Evolutionary conservation across 805 yeast genomes (phyloP).

Genomic region (Candida ficus): DNA sequence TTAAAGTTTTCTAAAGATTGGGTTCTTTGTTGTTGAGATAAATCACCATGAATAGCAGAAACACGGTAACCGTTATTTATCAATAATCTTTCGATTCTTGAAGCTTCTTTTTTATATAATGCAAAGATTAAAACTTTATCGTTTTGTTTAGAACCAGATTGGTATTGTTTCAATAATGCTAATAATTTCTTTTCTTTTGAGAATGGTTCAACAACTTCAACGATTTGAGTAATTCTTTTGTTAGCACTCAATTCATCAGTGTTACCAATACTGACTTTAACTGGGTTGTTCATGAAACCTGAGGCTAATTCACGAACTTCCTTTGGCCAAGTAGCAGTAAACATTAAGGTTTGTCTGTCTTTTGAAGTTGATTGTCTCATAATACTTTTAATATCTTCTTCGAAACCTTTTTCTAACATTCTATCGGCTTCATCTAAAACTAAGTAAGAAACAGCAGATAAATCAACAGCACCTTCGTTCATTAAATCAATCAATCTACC

Average conservation of each 20-base stretch:
- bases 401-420: constrained; percentile 97
- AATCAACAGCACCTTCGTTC: constrained; percentile 78
- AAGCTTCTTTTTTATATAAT: constrained; percentile 92
- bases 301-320: constrained; percentile 91
- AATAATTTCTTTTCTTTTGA: constrained; percentile 75
- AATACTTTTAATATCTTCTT: constrained; percentile 87
- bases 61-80: constrained; percentile 70
- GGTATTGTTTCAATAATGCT: constrained; percentile 69
- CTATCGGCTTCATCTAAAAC: constrained; percentile 98
- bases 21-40: constrained; percentile 88
- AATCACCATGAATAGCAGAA: constrained; percentile 95
- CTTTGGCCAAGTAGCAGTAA: constrained; percentile 99
- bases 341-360: constrained; percentile 89
- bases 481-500: constrained; percentile 90
- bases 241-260: constrained; percentile 93
- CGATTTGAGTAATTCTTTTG: constrained; percentile 87
- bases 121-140: constrained; percentile 92
- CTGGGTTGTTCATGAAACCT: constrained; percentile 79
- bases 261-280: constrained; percentile 88
- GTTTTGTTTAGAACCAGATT: constrained; percentile 54
- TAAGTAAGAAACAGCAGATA: constrained; percentile 64
- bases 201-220: constrained; percentile 82
- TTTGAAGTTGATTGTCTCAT: constrained; percentile 51
- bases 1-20: constrained; percentile 83
- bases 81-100: constrained; percentile 77